Evolutionary conservation across 2,329 filamentous ascomycete species (phyloP), one percentile per base, ranked within the genome.

Genomic region (Calonectria pteridis): DNA sequence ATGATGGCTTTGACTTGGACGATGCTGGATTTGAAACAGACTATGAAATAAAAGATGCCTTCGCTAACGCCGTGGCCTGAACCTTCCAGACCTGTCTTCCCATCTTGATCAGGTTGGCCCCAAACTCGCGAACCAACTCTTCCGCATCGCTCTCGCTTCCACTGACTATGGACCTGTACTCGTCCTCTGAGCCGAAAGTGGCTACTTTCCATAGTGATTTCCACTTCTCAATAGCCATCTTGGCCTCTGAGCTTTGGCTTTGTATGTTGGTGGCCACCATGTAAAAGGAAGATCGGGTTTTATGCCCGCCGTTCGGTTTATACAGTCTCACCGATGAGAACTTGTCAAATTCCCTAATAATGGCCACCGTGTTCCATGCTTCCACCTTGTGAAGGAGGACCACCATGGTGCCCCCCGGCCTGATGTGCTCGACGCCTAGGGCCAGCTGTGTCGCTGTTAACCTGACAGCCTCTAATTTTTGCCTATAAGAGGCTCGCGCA

Each of bases 271-370:
- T 84, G 2, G 88, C 89, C 13, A 91, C 73, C 77, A 91, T 81
- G 76, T 91, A 91, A 74, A 91, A 91, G 0, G 88, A 90, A 0
- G 86, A 88, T 5, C 85, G 81, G 26, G 80, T 87, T 1, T 76
- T 78, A 71, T 91, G 87, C 3, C 72, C 76, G 1, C 10, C 78
- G 2, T 10, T 74, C 0, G 87, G 88, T 77, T 91, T 91, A 78
- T 84, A 87, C 0, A 90, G 75, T 2, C 63, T 35, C 0, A 77
- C 28, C 0, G 20, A 16, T 0, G 87, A 81, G 69, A 91, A 88
- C n/a, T 80, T 77, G 18, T 67, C 75, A 50, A 91, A 87, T 0
- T 73, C 78, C 18, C 83, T 77, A 13, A 91, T 53, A 0, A 87
- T 58, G 0, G 77, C 55, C 2, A 86, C 79, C 0, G 82, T 86